Evolutionary conservation across 2,329 filamentous ascomycete species (phyloP).

Genomic region (Aspergillus fructus): DNA sequence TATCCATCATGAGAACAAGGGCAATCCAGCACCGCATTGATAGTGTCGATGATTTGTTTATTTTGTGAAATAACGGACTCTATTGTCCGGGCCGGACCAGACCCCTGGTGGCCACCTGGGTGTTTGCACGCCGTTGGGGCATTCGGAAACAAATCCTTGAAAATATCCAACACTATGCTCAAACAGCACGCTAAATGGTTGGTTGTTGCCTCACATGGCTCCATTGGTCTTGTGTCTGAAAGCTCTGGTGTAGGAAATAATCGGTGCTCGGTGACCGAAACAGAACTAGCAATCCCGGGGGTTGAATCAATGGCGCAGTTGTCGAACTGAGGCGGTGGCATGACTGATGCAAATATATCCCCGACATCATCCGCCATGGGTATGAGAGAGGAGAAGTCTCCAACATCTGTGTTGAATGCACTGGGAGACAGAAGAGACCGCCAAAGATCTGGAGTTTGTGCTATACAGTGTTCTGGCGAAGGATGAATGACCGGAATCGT

Average conservation of each 20-base stretch:
- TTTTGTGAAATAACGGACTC: slow-evolving; percentile 4
- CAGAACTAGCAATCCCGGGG: background rate
- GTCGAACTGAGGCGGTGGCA: background rate
- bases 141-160: background rate
- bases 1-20: slow-evolving; percentile 6
- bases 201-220: background rate
- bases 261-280: background rate
- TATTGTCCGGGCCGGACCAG: background rate
- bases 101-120: background rate
- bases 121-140: background rate
- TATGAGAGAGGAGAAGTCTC: slow-evolving; percentile 2
- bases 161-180: background rate
- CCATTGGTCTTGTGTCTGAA: background rate
- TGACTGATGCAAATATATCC: slow-evolving; percentile 1
- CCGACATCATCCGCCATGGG: background rate
- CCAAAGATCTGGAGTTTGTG: slow-evolving; percentile 4
- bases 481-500: background rate
- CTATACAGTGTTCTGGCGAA: slow-evolving; percentile 2
- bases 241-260: background rate
- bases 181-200: background rate
- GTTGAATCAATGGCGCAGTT: background rate
- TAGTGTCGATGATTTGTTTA: slow-evolving; percentile 1
- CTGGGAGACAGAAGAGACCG: background rate
- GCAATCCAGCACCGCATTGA: slow-evolving; percentile 1
- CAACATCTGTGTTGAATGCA: slow-evolving; percentile 1